Base-by-base conservation (phyloP, 2,329 filamentous ascomycete species). In the Fusarium fracticaudum region DNA sequence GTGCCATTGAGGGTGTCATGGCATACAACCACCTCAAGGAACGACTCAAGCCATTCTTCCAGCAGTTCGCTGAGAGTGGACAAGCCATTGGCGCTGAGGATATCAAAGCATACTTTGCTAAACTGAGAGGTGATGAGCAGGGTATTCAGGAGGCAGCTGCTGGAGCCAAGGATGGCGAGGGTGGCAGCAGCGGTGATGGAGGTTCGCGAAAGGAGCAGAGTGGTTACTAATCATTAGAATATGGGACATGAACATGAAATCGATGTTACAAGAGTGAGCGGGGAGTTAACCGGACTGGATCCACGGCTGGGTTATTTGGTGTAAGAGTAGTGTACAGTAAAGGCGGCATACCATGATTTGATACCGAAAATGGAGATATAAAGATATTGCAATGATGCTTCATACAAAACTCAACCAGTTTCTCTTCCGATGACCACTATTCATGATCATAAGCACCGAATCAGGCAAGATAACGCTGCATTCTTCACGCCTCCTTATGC, bases 1-100 rank as follows among this genome's bases (percentile, higher is more conserved):
- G 92, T 20, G 96, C 96, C 9, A 98, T 99, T 64, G 94, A 99
- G 82, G 96, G 96, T 22, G 96, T 97, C 51, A 98, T 98, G 95
- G 96, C 95, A 1, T 99, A 98, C 84, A 98, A 98, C 79, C 93
- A 97, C 78, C 88, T 99, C 69, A 96, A 97, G 80, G 95, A 98
- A 79, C 95, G 96, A 80, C 91, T 99, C n/a, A 98, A 96, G 86
- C 92, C 92, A 0, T 98, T 99, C 81, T 90, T 99, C 78, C 91
- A 95, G 83, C 93, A 97, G 48, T 99, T 98, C 81, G 96, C 96
- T 1, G 94, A 98, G 80, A 97, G 92, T 72, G 96, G 96, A 2
- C 86, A 93, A 82, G 91, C 94, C 1, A 95, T 99, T 29, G 92
- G 94, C 4, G 96, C 96, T 2, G 96, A 99, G 80, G 95, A 98